Base-by-base conservation (phyloP, 768 basidiomycete genomes). In the Boletus rufocinnamomeus region DNA sequence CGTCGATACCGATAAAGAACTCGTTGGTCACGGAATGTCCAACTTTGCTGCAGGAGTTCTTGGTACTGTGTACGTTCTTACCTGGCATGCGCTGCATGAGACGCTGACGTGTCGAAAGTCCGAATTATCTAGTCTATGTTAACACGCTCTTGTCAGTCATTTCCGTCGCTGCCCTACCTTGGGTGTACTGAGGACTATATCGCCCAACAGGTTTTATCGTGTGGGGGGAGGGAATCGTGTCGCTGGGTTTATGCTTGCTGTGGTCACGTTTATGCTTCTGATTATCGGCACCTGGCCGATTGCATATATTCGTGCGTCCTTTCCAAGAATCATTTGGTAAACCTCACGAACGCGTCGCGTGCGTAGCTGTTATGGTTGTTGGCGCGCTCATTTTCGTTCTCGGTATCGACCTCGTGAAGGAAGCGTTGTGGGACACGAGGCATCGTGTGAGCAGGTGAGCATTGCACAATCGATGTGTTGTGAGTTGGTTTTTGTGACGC, bases 341-440 rank as follows among this genome's bases (percentile, higher is more conserved):
- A 10, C 35, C 25, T 58, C 13, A 21, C 43, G 14, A 32, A 54
- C 10, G 32, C 50, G 14, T 56, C 16, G 13, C 41, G 9, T 30
- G 40, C 9, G 8, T 60, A 95, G 93, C 94, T 56, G 88, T 98
- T 32, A 87, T 93, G 84, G 87, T 96, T 6, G 94, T 98, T 16
- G 87, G 88, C 1, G 87, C 93, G 2, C 79, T 99, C 55, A 98
- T 98, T 61, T 95, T 94, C 63, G 94, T 97, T 10, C 81, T 98
- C 35, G 97, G 95, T 0, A 83, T 98, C 51, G 96, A 98, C 63
- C 84, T 99, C 40, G 85, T 93, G 41, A 96, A 95, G 67, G 96
- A 98, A 73, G 95, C 97, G 0, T 71, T 98, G 10, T 98, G 95
- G 95, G 96, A 99, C 74, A 95, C 95, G 11, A 78, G 93, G 47